Percentiles rank a stretch among this genome's conserved stretches.
Evolutionary conservation across 345 rosid species (phyloP).

Genomic region (Dipteronia sinensis): DNA sequence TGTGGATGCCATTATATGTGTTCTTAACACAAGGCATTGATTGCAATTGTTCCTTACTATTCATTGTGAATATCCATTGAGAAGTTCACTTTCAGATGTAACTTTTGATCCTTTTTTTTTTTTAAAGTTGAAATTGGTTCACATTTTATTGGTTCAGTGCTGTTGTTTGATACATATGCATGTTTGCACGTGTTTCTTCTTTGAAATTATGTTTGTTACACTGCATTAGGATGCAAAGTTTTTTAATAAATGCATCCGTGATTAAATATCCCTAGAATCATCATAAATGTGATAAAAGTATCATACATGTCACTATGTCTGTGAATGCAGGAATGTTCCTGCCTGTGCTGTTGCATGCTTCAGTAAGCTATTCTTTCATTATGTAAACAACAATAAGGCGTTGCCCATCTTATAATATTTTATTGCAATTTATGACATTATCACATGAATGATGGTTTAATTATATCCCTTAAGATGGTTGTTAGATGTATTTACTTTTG

Average conservation of each 20-base stretch:
- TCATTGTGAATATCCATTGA: neutral
- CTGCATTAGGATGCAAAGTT: neutral
- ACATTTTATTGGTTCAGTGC: neutral
- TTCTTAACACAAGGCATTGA: neutral
- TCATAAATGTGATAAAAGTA: neutral
- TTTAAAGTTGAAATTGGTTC: neutral
- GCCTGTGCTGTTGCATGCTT: neutral
- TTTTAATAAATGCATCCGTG: neutral
- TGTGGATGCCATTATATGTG: neutral
- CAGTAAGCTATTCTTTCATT: neutral
- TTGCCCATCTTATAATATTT: neutral
- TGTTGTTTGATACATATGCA: neutral
- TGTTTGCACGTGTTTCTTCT: neutral
- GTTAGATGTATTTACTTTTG: neutral
- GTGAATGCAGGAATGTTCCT: neutral
- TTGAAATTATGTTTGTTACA: neutral
- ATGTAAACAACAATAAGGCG: slow-evolving; percentile 8
- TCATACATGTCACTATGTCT: neutral
- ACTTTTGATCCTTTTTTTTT: neutral
- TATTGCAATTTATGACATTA: neutral
- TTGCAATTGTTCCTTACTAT: neutral
- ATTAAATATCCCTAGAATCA: neutral
- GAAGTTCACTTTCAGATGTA: neutral
- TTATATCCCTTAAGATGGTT: neutral
- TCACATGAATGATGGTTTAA: neutral